Evolutionary conservation across 257 asterid genomes (phyloP), one percentile per base, ranked within the genome.

Genomic region (Jaltomata sinuosa): DNA sequence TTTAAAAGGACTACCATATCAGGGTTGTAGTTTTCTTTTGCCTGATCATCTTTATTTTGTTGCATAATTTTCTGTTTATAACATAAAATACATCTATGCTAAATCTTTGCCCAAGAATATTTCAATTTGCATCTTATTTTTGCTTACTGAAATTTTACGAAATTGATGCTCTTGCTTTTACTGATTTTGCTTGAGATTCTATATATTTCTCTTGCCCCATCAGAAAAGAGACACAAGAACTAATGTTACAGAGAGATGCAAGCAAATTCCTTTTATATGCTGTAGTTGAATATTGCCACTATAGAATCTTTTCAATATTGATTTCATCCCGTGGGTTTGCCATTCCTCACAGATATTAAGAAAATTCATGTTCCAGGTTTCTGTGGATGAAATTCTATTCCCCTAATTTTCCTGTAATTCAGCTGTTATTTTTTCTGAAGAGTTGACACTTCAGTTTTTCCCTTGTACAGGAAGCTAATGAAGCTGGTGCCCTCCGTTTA

Each of bases 401-500:
- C 45, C 61, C 62, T 16, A 14, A 76, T 11, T 76, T 49, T 76
- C 61, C 57, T 14, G 36, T 27, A 27, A 62, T 76, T 77, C 82
- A 77, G 27, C 42, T 49, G 40, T 49, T 25, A 47, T 31, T 83
- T 45, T 82, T 5, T 52, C 6, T 65, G 52, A 65, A 12, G 32
- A 32, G 57, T 32, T 82, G 80, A 32, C 40, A 45, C 61, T 47
- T 18, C 0, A 6, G 38, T 69, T 61, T 11, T 31, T 55, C 49
- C 49, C 45, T 49, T 84, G 14, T 86, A 67, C 92, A 97, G 99
- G 99, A 94, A 89, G 99, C 99, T 64, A 97, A 94, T 86, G 99
- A 97, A 88, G 89, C 99, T 74, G 99, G 99, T 85, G 98, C 98
- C 69, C 89, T 97, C 89, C 98, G 98, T 86, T 68, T 95, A 55